These are phyloP conservation scores for Tetrastigma voinierianum DNA, from an alignment of 164 flowering plant genomes.

Conservation along the genomic window DNA sequence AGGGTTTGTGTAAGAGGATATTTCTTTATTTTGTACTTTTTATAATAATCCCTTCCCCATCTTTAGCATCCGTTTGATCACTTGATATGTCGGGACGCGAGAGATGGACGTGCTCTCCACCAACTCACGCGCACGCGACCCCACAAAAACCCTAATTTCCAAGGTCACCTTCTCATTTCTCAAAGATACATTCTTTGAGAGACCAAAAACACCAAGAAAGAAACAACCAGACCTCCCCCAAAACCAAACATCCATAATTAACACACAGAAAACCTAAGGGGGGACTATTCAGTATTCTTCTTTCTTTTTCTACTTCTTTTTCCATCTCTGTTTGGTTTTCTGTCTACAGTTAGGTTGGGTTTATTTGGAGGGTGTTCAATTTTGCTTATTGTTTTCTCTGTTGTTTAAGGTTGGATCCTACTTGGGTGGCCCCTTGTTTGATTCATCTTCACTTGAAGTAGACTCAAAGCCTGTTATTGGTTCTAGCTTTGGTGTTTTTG, in stretches of 20 bases:
- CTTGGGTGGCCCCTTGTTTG: too few species aligned
- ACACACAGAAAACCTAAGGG: background rate
- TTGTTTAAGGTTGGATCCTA: too few species aligned
- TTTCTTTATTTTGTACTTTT: background rate
- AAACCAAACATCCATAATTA: slow-evolving; percentile 4
- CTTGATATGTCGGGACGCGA: slow-evolving; percentile 18
- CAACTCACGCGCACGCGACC: slow-evolving; percentile 24
- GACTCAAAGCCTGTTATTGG: too few species aligned
- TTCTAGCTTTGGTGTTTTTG: too few species aligned
- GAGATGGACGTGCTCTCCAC: slow-evolving; percentile 33
- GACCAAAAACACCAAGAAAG: background rate
- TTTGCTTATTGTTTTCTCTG: too few species aligned
- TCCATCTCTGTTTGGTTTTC: background rate
- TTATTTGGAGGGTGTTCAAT: too few species aligned
- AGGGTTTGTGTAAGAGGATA: background rate
- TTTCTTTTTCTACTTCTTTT: background rate
- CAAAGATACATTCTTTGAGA: background rate
- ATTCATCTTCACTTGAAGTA: too few species aligned
- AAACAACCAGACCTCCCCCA: slow-evolving; percentile 6
- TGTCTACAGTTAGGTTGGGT: background rate
- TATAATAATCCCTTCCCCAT: background rate
- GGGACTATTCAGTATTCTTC: background rate
- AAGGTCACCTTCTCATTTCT: slow-evolving; percentile 3
- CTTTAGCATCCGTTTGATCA: background rate
- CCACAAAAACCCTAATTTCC: slow-evolving; percentile 33